A percentile compares a stretch with the other conserved stretches of the same genome.
phyloP scores from a whole-genome alignment of 768 basidiomycete genomes.

The Pleurotus platypus region DNA sequence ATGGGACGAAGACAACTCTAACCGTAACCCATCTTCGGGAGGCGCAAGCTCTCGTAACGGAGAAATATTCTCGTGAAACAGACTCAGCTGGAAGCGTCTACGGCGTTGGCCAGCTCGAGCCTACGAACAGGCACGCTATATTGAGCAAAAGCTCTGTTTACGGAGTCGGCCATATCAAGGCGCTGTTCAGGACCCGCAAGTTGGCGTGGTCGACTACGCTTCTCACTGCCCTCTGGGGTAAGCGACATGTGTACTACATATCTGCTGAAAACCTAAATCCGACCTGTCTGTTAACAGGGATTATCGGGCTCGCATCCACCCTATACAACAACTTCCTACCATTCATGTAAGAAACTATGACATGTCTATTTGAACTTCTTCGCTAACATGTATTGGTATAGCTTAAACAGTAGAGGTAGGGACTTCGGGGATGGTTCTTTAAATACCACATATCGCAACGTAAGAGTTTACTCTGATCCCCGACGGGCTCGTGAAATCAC shows the following conservation, averaged over 20 bases:
- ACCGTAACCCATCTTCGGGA: slow-evolving; percentile 45
- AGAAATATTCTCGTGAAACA: too few species aligned
- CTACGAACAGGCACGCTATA: slow-evolving; percentile 14
- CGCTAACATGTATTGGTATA: slow-evolving; percentile 17
- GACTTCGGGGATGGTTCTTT: slow-evolving; percentile 66
- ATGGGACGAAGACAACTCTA: slow-evolving; percentile 45
- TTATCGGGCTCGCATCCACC: slow-evolving; percentile 77
- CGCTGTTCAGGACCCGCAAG: slow-evolving; percentile 60
- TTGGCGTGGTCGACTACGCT: slow-evolving; percentile 64
- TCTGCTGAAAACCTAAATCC: background rate
- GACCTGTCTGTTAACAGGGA: slow-evolving; percentile 33
- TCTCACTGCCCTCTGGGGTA: slow-evolving; percentile 51
- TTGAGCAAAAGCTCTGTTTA: slow-evolving; percentile 35
- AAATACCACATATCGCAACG: slow-evolving; percentile 74
- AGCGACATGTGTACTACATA: background rate
- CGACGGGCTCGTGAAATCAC: background rate
- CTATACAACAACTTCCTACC: slow-evolving; percentile 48
- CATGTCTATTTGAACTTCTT: background rate
- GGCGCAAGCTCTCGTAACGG: slow-evolving; percentile 15
- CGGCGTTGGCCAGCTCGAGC: slow-evolving; percentile 2
- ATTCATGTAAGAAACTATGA: background rate
- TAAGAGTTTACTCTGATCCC: slow-evolving; percentile 18
- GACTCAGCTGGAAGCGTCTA: background rate
- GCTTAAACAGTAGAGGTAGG: slow-evolving; percentile 63
- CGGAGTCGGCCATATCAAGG: slow-evolving; percentile 41